phyloP scores from a whole-genome alignment of 768 basidiomycete genomes.

The Psilocybe sp. region DNA sequence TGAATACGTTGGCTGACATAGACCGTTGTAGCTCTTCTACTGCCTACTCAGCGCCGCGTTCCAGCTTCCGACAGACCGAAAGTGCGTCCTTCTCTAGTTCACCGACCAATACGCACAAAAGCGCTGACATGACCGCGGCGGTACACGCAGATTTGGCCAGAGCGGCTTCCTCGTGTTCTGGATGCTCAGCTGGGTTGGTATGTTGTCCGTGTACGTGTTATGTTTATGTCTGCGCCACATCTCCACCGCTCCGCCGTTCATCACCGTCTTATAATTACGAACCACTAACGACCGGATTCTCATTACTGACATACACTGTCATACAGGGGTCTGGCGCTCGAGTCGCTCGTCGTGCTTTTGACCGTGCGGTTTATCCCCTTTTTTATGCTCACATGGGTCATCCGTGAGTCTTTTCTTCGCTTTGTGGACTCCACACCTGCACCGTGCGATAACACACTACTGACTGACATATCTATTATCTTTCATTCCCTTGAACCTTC shows the following conservation, averaged over 20 bases:
- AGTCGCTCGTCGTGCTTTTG: conserved; percentile 55
- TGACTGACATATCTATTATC: too few relatives aligned
- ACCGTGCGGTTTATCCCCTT: conserved; percentile 50
- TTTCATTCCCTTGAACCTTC: too few relatives aligned
- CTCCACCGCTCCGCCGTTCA: too few relatives aligned
- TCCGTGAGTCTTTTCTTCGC: conserved; percentile 42
- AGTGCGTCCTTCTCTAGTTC: conserved; percentile 14
- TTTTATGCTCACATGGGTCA: conserved; percentile 67
- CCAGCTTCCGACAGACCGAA: conserved; percentile 47
- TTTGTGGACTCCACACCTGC: too few relatives aligned
- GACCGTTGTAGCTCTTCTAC: conserved; percentile 43
- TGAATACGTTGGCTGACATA: neutral
- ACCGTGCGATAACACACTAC: too few relatives aligned
- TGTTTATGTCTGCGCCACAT: neutral
- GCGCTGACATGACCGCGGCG: neutral
- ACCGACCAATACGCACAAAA: neutral
- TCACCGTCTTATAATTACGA: neutral
- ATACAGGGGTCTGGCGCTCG: conserved; percentile 57
- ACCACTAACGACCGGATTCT: neutral
- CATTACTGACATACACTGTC: too few relatives aligned
- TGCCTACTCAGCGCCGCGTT: conserved; percentile 56
- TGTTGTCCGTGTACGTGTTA: conserved; percentile 48
- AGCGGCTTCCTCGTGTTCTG: conserved; percentile 63
- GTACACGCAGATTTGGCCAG: conserved; percentile 36
- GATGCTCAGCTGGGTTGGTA: conserved; percentile 61